A percentile compares a stretch with the other conserved stretches of the same genome.
Conservation (phyloP, 1,284 basidiomycete genomes). For the Mycosarcoma maydis region DNA sequence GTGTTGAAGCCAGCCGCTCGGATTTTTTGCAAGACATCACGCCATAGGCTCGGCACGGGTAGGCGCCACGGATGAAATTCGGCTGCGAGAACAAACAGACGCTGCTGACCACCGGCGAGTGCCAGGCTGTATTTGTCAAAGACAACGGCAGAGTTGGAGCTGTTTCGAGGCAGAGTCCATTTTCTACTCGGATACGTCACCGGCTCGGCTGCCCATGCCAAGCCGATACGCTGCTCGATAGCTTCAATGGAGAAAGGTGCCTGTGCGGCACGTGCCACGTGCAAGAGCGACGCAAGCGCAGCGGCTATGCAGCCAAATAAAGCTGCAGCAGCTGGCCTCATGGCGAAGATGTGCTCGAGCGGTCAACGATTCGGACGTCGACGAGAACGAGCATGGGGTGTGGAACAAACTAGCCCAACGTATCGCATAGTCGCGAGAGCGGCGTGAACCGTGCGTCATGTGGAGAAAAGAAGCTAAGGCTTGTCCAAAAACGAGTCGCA, state of each 20-base stretch:
- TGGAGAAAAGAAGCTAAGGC: conserved; percentile 5
- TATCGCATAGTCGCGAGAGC: not conserved
- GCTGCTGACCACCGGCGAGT: conserved; percentile 28
- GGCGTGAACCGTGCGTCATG: conserved; percentile 26
- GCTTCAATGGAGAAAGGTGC: conserved; percentile 13
- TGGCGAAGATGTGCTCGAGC: not conserved
- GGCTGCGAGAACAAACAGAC: conserved; percentile 36
- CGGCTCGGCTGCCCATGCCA: not conserved
- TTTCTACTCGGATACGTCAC: not conserved
- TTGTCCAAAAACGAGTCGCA: conserved; percentile 4
- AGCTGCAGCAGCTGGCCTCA: conserved; percentile 11
- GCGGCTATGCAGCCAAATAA: conserved; percentile 12
- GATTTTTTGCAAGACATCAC: conserved; percentile 81
- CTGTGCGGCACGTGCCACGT: conserved; percentile 11
- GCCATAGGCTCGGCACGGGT: conserved; percentile 81
- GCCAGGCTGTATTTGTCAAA: conserved; percentile 47
- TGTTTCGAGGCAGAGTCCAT: conserved; percentile 27
- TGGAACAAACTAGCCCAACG: not conserved
- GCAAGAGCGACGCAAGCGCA: conserved; percentile 5
- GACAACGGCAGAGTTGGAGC: conserved; percentile 41
- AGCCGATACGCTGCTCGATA: not conserved
- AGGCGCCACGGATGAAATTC: conserved; percentile 86
- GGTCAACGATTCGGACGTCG: not conserved
- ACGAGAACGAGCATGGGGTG: not conserved
- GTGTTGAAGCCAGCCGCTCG: conserved; percentile 81